These are phyloP conservation scores for Discostella stelligera DNA, from an alignment of 352 stramenopile species.

Conservation along the genomic window DNA sequence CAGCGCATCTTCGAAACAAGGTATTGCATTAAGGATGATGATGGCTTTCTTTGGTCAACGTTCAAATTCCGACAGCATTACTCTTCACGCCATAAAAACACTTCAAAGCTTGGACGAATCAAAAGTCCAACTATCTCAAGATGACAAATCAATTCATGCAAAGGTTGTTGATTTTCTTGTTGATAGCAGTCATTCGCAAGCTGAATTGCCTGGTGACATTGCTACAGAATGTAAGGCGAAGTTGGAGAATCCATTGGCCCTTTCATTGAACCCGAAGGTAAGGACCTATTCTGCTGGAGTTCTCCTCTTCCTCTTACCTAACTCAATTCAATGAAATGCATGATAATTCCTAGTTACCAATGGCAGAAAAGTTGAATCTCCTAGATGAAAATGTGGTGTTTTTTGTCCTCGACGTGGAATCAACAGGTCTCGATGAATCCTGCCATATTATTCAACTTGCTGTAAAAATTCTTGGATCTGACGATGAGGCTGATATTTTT, in stretches of 20 bases:
- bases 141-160: slow-evolving; percentile 22
- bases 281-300: not conserved
- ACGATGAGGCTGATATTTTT: slow-evolving; percentile 38
- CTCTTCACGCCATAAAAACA: slow-evolving; percentile 15
- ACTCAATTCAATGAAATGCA: not conserved
- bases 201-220: not conserved
- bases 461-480: slow-evolving; percentile 45
- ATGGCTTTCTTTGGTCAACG: slow-evolving; percentile 32
- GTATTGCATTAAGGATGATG: slow-evolving; percentile 33
- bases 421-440: slow-evolving; percentile 37
- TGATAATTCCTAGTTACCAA: slow-evolving; percentile 1
- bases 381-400: slow-evolving; percentile 33
- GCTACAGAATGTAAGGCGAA: not conserved
- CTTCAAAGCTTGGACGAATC: slow-evolving; percentile 21
- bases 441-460: slow-evolving; percentile 53
- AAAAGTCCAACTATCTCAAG: slow-evolving; percentile 6
- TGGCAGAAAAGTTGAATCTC: slow-evolving; percentile 20
- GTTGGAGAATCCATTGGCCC: not conserved
- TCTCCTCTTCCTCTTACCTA: not conserved
- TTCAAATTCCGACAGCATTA: slow-evolving; percentile 1
- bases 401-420: slow-evolving; percentile 51
- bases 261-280: not conserved
- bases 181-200: slow-evolving; percentile 9
- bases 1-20: slow-evolving; percentile 22
- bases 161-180: slow-evolving; percentile 22